phyloP scores from a whole-genome alignment of 1,284 basidiomycete genomes.

The Apiotrichum laibachii region DNA sequence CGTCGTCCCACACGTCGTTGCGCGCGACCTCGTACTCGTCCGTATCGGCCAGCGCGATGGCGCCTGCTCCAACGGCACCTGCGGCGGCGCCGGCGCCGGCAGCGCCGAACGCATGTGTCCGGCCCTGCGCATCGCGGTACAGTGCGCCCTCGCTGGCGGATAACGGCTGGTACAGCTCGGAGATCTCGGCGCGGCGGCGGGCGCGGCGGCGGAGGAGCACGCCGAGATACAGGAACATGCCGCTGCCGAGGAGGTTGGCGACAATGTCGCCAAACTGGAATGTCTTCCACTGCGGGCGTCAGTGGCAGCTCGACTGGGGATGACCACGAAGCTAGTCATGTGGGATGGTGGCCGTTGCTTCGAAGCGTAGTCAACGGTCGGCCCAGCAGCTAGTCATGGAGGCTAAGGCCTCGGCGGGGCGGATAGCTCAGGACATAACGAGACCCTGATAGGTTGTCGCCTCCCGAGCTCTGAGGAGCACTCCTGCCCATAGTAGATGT shows the following conservation, averaged over 20 bases:
- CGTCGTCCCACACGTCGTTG: slow-evolving; percentile 38
- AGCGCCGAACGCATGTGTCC: slow-evolving; percentile 35
- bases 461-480: too few relatives aligned
- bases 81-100: slow-evolving; percentile 9
- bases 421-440: too few relatives aligned
- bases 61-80: not conserved
- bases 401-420: too few relatives aligned
- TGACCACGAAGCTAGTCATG: too few relatives aligned
- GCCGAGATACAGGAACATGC: slow-evolving; percentile 45
- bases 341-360: too few relatives aligned
- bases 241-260: slow-evolving; percentile 48
- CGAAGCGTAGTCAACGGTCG: too few relatives aligned
- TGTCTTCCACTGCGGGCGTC: slow-evolving; percentile 37
- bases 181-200: slow-evolving; percentile 36
- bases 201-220: slow-evolving; percentile 34
- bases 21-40: slow-evolving; percentile 6
- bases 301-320: too few relatives aligned
- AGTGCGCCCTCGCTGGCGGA: slow-evolving; percentile 22
- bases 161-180: slow-evolving; percentile 47
- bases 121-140: slow-evolving; percentile 46
- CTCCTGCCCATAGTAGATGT: too few relatives aligned
- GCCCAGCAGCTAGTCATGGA: too few relatives aligned
- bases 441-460: too few relatives aligned
- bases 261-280: slow-evolving; percentile 50
- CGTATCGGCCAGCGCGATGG: slow-evolving; percentile 10